Conservation (phyloP, 1,284 basidiomycete species). For the Crucibulum cyathiforme region DNA sequence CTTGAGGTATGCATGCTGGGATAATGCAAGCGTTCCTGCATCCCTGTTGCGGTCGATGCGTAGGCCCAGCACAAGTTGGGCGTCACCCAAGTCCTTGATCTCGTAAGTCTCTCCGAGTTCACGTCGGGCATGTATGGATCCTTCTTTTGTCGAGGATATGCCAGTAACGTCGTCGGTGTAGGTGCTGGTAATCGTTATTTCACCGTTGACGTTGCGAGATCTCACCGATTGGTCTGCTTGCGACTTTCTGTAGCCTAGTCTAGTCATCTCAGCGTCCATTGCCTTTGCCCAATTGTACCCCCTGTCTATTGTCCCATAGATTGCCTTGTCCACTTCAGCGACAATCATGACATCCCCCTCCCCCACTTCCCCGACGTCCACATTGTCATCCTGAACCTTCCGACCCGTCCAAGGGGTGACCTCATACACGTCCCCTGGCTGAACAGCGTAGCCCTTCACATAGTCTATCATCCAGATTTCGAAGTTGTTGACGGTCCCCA, state of each 20-base stretch:
- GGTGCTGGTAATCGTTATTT: slow-evolving; percentile 14
- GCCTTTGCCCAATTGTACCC: slow-evolving; percentile 18
- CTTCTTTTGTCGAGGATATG: slow-evolving; percentile 6
- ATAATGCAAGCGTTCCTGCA: slow-evolving; percentile 1
- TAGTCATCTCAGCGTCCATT: slow-evolving; percentile 4
- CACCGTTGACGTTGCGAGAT: background rate
- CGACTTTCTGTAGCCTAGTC: slow-evolving; percentile 10
- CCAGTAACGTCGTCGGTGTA: slow-evolving; percentile 21
- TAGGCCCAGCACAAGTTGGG: slow-evolving; percentile 5
- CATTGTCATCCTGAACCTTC: no score
- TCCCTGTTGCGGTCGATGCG: slow-evolving; percentile 7
- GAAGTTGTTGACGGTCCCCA: slow-evolving; percentile 28
- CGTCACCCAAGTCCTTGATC: slow-evolving; percentile 7
- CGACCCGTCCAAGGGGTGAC: no score
- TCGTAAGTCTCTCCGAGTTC: slow-evolving; percentile 12
- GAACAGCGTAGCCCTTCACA: slow-evolving; percentile 11
- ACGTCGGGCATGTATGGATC: slow-evolving; percentile 12
- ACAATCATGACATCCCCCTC: slow-evolving; percentile 7
- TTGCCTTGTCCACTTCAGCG: background rate
- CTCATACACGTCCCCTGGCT: no score
- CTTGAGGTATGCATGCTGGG: slow-evolving; percentile 15
- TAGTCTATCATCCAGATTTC: slow-evolving; percentile 39
- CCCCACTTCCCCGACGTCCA: slow-evolving; percentile 6
- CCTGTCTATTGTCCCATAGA: slow-evolving; percentile 18
- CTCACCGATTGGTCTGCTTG: slow-evolving; percentile 16